These are phyloP conservation scores for Mrakia blollopis DNA, from an alignment of 768 basidiomycete species.

Conservation along the genomic window DNA sequence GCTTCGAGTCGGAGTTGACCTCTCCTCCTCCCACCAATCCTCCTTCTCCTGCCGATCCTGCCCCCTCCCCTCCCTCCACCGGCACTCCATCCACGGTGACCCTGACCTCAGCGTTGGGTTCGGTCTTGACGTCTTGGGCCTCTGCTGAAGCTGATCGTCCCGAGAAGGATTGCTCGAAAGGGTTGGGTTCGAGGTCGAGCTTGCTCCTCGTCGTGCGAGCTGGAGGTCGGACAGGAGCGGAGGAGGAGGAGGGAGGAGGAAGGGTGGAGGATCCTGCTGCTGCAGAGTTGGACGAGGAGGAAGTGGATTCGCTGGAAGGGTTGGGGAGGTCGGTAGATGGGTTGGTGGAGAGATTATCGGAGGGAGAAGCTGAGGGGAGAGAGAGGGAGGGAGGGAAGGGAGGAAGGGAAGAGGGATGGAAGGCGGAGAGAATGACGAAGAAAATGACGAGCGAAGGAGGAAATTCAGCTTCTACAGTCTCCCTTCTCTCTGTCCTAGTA, in stretches of 20 bases:
- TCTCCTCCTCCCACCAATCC: neutral
- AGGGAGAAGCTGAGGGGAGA: neutral
- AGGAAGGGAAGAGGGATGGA: neutral
- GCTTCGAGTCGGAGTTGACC: neutral
- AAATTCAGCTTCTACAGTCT: neutral
- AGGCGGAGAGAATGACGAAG: neutral
- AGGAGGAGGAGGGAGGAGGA: neutral
- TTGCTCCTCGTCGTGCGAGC: conserved; percentile 41
- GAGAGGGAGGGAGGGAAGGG: neutral
- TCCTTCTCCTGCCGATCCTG: neutral
- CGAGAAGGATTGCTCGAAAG: conserved; percentile 92
- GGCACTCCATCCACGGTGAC: neutral
- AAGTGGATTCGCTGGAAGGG: neutral
- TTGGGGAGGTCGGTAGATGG: neutral
- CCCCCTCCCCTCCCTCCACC: neutral
- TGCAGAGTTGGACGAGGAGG: neutral
- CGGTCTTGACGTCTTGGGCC: conserved; percentile 39
- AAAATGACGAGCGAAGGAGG: neutral
- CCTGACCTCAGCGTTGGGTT: conserved; percentile 33
- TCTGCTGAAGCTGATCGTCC: conserved; percentile 43
- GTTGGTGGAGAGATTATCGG: neutral
- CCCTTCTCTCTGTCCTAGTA: too few relatives aligned
- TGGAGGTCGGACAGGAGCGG: conserved; percentile 28
- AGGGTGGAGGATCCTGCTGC: neutral
- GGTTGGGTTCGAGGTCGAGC: conserved; percentile 70